Evolutionary conservation across 2,329 filamentous ascomycete species (phyloP).

Genomic region (Amphichorda felina): DNA sequence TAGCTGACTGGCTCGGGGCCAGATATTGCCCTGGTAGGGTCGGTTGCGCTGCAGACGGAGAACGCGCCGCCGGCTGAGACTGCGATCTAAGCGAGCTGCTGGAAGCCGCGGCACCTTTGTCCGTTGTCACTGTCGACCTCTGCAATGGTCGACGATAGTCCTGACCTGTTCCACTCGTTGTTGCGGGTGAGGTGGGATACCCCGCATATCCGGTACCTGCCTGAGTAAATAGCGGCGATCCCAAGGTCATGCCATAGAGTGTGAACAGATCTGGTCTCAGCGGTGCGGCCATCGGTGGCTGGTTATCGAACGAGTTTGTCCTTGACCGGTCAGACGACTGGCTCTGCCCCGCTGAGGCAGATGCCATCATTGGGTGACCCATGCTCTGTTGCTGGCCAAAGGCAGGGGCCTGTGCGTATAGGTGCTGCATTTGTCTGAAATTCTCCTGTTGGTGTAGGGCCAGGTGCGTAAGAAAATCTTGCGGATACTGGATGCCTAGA

Average conservation of each 20-base stretch:
- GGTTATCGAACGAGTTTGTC: conserved; percentile 52
- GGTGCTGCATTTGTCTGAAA: conserved; percentile 19
- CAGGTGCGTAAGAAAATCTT: conserved; percentile 28
- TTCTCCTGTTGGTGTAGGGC: conserved; percentile 23
- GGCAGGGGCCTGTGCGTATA: conserved; percentile 21
- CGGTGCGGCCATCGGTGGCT: conserved; percentile 47
- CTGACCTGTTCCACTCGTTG: conserved; percentile 25
- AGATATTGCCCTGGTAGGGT: background rate
- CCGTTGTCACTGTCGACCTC: conserved; percentile 36
- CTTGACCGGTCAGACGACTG: conserved; percentile 37
- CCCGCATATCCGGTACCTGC: conserved; percentile 30
- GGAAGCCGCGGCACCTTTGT: conserved; percentile 31
- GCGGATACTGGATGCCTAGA: conserved; percentile 14
- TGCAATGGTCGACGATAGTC: conserved; percentile 48
- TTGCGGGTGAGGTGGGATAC: conserved; percentile 45
- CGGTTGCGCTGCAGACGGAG: conserved; percentile 15
- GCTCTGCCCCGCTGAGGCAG: conserved; percentile 12
- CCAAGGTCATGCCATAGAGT: conserved; percentile 29
- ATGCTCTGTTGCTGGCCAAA: conserved; percentile 17
- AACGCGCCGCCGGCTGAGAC: conserved; percentile 50
- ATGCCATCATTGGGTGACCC: conserved; percentile 14
- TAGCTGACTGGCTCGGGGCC: conserved; percentile 17
- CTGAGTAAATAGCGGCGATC: conserved; percentile 34
- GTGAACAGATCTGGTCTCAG: conserved; percentile 44
- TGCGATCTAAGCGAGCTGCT: conserved; percentile 50